Evolutionary conservation across 78 protist genomes (phyloP), one percentile per base, ranked within the genome.

Genomic region (Speleostelium caveatum): DNA sequence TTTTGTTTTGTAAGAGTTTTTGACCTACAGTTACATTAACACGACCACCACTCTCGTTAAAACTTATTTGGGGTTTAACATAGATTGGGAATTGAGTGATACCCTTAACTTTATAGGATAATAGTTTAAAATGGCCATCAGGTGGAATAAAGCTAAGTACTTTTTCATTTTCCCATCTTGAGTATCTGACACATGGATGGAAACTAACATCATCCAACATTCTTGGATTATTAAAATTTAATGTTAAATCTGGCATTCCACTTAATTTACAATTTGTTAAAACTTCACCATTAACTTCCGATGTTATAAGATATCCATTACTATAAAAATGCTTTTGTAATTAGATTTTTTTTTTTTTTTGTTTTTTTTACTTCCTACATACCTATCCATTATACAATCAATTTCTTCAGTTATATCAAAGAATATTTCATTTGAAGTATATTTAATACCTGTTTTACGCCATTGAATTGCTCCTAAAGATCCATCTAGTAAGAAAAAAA

Each of bases 391-490:
- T 55, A 89, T 90, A 49, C 90, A 75, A 69, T 95, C 96, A 59
- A 97, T 41, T 32, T 73, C 93, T 85, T 98, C 99, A n/a, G 97
- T 66, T 33, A 98, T 59, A 87, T 97, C 99, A 14, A 98, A 68
- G 73, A 83, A 96, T 19, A 98, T 93, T 53, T 97, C 98, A 95
- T 98, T 98, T 51, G 51, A 75, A 41, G 97, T 28, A 91, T 98
- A 92, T 66, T 69, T 69, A 72, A 97, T 79, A 65, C 98, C 98
- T n/a, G 72, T 35, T 71, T 88, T 93, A 41, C 99, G 68, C 99
- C 99, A 98, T 69, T 83, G 77, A 69, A 83, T 83, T 10, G 91
- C 91, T 33, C 91, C 91, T 30, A 83, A 45, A 32, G 91, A 83
- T 41, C 91, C 91, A 83, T 53, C 91, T 80, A 35, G 24, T 16